Conservation (phyloP, 441 rosid genomes). For the Mallotus japonicus region DNA sequence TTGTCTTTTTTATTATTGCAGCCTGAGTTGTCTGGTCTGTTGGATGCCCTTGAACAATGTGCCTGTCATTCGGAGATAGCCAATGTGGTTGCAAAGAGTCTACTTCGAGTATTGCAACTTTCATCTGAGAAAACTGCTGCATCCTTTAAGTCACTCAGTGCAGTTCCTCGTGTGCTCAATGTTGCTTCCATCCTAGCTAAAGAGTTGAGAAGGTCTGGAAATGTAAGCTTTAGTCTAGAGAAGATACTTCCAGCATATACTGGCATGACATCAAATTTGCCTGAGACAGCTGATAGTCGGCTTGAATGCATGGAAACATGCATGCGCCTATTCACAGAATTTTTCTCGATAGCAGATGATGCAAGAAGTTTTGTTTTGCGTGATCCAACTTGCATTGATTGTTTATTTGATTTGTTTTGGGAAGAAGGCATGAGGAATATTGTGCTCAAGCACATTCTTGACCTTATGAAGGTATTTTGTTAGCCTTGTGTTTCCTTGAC, state of each 20-base stretch:
- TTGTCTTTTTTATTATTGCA: constrained; percentile 35
- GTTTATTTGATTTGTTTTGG: constrained; percentile 94
- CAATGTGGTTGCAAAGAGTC: constrained; percentile 61
- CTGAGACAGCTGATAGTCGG: constrained; percentile 44
- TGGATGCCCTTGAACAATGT: constrained; percentile 92
- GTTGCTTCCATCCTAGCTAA: constrained; percentile 76
- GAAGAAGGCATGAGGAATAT: constrained; percentile 65
- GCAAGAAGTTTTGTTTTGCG: constrained; percentile 62
- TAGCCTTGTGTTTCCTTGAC: constrained; percentile 17
- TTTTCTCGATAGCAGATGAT: constrained; percentile 59
- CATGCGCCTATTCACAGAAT: constrained; percentile 61
- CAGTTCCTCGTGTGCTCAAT: constrained; percentile 74
- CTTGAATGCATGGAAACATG: constrained; percentile 65
- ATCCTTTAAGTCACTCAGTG: constrained; percentile 70
- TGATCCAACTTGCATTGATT: constrained; percentile 65
- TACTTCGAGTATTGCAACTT: constrained; percentile 68
- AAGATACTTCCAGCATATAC: constrained; percentile 31
- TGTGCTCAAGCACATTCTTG: constrained; percentile 68
- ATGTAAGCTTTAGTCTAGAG: constrained; percentile 30
- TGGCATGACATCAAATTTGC: constrained; percentile 36
- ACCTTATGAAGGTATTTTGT: constrained; percentile 82
- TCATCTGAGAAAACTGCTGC: constrained; percentile 68
- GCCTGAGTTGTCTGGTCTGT: constrained; percentile 77
- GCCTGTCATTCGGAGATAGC: constrained; percentile 69
- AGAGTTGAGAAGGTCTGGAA: constrained; percentile 52